Percentiles rank a stretch among this genome's conserved stretches.
These are phyloP conservation scores for Garcia nutans DNA, from an alignment of 345 rosid genomes.

Conservation along the genomic window DNA sequence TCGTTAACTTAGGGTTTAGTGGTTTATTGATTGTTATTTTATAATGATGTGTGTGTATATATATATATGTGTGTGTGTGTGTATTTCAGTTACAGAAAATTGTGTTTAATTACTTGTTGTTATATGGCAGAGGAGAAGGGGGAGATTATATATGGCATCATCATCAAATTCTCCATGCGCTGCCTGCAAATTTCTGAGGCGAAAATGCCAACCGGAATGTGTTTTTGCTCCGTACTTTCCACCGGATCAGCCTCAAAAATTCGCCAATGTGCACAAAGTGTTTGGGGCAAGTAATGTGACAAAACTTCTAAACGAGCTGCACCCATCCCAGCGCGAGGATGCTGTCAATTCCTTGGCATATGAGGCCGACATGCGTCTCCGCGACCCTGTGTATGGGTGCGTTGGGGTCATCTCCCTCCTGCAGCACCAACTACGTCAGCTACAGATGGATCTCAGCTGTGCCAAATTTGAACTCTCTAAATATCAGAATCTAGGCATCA, in stretches of 20 bases:
- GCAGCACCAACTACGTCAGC: slow-evolving; percentile 34
- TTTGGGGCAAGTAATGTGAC: slow-evolving; percentile 35
- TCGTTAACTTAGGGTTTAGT: no score
- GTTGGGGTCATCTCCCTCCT: slow-evolving; percentile 33
- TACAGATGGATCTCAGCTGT: slow-evolving; percentile 34
- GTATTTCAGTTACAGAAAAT: no score
- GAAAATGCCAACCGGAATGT: slow-evolving; percentile 34
- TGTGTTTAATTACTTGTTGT: not conserved
- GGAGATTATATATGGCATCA: slow-evolving; percentile 29
- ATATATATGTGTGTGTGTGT: no score
- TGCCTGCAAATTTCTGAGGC: slow-evolving; percentile 33
- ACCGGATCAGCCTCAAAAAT: slow-evolving; percentile 34
- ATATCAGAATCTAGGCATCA: slow-evolving; percentile 36
- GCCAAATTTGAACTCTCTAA: slow-evolving; percentile 33
- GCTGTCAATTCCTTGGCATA: slow-evolving; percentile 34
- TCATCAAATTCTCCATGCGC: slow-evolving; percentile 32
- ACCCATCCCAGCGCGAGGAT: slow-evolving; percentile 34
- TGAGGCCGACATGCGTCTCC: slow-evolving; percentile 35
- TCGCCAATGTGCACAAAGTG: slow-evolving; percentile 32
- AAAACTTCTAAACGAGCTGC: slow-evolving; percentile 31
- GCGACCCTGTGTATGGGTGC: slow-evolving; percentile 34
- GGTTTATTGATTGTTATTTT: no score
- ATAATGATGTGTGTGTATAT: no score
- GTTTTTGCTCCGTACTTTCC: slow-evolving; percentile 35
- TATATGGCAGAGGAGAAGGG: slow-evolving; percentile 5